A percentile compares a stretch with the other conserved stretches of the same genome.
phyloP scores from a whole-genome alignment of 208 protist species.

The Tritrichomonas foetus region DNA sequence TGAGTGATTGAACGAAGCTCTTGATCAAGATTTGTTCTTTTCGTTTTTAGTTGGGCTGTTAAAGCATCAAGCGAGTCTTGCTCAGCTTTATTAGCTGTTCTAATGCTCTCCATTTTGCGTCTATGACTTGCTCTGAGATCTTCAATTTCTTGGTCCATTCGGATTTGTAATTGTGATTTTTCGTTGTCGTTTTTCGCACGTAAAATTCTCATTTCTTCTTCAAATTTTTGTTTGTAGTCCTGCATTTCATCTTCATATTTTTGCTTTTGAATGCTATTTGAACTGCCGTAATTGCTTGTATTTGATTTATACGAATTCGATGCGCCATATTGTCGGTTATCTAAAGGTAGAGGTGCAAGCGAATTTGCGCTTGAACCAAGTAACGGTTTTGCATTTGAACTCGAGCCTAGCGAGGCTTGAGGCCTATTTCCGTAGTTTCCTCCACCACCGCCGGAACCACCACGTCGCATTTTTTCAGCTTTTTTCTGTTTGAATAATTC shows the following conservation, averaged over 20 bases:
- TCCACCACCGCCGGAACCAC: too few relatives aligned
- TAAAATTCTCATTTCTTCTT: not conserved
- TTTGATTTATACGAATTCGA: not conserved
- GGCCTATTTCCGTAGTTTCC: not conserved
- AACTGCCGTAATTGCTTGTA: not conserved
- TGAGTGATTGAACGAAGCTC: not conserved
- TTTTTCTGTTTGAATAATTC: not conserved
- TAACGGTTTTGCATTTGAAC: not conserved
- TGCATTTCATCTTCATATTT: not conserved
- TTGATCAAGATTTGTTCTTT: not conserved
- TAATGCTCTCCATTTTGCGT: not conserved
- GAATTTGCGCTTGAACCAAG: not conserved
- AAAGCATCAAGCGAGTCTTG: not conserved
- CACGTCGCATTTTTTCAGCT: not conserved
- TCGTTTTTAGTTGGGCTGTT: not conserved
- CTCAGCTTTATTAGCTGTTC: not conserved
- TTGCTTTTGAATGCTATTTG: not conserved
- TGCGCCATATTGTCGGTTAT: not conserved
- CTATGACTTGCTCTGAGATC: not conserved
- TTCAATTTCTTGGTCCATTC: conserved; percentile 11
- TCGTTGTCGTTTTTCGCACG: not conserved
- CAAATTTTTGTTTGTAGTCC: not conserved
- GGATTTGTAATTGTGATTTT: not conserved
- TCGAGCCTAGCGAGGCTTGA: not conserved
- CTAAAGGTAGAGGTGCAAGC: not conserved